Base-by-base conservation (phyloP, 257 asterid genomes). In the Agastache rugosa region DNA sequence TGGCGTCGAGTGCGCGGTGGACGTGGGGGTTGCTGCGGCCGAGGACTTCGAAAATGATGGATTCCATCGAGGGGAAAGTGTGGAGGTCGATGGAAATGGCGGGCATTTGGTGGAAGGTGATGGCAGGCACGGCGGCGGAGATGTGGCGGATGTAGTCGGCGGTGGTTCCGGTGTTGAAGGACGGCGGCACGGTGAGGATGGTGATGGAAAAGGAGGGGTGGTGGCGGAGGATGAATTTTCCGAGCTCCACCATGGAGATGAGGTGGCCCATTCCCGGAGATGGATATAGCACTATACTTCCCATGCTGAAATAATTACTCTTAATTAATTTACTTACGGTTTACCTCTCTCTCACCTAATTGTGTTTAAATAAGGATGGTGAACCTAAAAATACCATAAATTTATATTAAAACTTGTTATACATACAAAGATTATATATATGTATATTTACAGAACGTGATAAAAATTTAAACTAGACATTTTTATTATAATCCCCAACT, bases 241-340 rank as follows among this genome's bases (percentile, higher is more conserved):
- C 95, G 7, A 88, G 80, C 82, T 90, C 96, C 79, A 87, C 91
- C 96, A 90, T 88, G 81, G 95, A 81, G 55, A 88, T 48, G 8
- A 90, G 73, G 20, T 90, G 95, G 51, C 95, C 94, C 77, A 90
- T 86, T 45, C 87, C 89, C 1, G 91, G 92, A 19, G 90, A 78
- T 8, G 96, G 94, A 53, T 85, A 88, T 0, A 88, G 79, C 19
- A 90, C 85, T 27, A 85, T 37, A 1, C 77, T 80, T 56, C 2
- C 68, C 61, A 50, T 29, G 34, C 34, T 29, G 4, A 29, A 29
- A 29, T 29, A 29, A 29, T 29, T 29, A 29, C 4, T 29, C 34
- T 1, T 29, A 29, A 29, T 29, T 29, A 29, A 29, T 29, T 29
- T 1, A 4, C 34, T 29, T 29, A 29, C 34, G 34, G n/a, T n/a